Conservation (phyloP, 306 rosid genomes). For the Astragalus glycyphyllos region DNA sequence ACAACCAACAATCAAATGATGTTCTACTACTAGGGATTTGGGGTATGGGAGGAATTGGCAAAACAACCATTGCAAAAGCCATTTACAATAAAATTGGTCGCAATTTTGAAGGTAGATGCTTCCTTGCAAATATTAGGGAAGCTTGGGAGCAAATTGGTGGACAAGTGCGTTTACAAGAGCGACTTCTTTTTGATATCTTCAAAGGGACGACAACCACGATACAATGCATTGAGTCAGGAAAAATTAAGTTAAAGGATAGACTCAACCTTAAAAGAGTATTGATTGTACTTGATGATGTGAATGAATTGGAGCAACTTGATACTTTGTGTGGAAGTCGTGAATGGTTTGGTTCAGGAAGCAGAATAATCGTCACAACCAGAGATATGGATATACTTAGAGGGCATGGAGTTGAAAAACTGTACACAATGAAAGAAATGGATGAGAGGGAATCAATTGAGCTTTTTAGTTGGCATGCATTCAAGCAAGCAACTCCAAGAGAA, state of each 20-base stretch:
- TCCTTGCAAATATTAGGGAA: slow-evolving; percentile 1
- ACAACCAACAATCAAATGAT: neutral
- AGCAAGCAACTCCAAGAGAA: neutral
- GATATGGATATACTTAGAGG: neutral
- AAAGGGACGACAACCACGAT: neutral
- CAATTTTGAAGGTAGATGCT: neutral
- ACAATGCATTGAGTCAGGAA: neutral
- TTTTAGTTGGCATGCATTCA: slow-evolving; percentile 22
- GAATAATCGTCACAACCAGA: slow-evolving; percentile 13
- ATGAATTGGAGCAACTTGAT: neutral
- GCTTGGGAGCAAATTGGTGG: neutral
- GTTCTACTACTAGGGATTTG: neutral
- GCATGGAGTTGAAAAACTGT: neutral
- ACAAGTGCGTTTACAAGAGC: slow-evolving; percentile 7
- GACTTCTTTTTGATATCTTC: neutral
- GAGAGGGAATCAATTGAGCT: neutral
- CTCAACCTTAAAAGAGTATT: neutral
- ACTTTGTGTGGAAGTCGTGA: neutral
- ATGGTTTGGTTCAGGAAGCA: slow-evolving; percentile 27
- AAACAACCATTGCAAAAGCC: neutral
- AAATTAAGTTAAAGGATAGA: neutral
- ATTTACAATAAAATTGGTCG: neutral
- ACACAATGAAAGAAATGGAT: neutral
- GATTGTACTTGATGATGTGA: slow-evolving; percentile 28
- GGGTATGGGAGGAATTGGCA: neutral